A percentile compares a stretch with the other conserved stretches of the same genome.
Evolutionary conservation across 345 rosid genomes (phyloP).

Genomic region (Syzygium aromaticum): DNA sequence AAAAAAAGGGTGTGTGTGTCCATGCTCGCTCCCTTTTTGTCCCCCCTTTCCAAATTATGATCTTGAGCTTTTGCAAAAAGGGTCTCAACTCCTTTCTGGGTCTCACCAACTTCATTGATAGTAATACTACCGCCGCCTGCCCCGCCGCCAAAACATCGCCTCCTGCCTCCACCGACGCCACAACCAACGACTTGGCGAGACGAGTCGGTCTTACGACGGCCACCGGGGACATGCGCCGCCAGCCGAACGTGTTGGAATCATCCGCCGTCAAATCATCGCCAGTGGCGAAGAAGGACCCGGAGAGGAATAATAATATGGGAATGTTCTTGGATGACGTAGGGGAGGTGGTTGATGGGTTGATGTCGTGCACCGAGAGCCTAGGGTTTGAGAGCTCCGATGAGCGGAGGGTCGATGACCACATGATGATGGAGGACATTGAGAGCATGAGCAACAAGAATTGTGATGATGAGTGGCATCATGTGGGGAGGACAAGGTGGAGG

Average conservation of each 20-base stretch:
- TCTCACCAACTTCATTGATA: conserved; percentile 3
- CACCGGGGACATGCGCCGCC: conserved; percentile 4
- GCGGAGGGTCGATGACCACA: conserved; percentile 21
- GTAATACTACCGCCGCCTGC: not conserved
- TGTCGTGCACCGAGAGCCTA: conserved; percentile 77
- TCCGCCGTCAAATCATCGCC: not conserved
- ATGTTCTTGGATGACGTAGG: conserved; percentile 37
- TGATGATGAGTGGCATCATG: not conserved
- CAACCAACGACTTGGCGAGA: not conserved
- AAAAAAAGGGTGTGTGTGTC: not conserved
- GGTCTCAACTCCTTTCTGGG: conserved; percentile 35
- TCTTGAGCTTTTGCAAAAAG: conserved; percentile 46
- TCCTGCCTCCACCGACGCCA: not conserved
- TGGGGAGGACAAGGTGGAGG: conserved; percentile 18
- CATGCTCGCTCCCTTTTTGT: not conserved
- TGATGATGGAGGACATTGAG: conserved; percentile 1
- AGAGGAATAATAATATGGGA: conserved; percentile 9
- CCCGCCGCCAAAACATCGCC: not conserved
- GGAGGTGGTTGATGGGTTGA: conserved; percentile 32
- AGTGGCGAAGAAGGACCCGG: conserved; percentile 15
- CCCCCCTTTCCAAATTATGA: not conserved
- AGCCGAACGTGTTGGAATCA: conserved; percentile 30
- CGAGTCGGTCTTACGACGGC: conserved; percentile 27
- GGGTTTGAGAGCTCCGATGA: conserved; percentile 84
- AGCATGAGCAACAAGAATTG: not conserved